Evolutionary conservation across 345 rosid species (phyloP), one percentile per base, ranked within the genome.

Genomic region (Chamaenerion angustifolium): DNA sequence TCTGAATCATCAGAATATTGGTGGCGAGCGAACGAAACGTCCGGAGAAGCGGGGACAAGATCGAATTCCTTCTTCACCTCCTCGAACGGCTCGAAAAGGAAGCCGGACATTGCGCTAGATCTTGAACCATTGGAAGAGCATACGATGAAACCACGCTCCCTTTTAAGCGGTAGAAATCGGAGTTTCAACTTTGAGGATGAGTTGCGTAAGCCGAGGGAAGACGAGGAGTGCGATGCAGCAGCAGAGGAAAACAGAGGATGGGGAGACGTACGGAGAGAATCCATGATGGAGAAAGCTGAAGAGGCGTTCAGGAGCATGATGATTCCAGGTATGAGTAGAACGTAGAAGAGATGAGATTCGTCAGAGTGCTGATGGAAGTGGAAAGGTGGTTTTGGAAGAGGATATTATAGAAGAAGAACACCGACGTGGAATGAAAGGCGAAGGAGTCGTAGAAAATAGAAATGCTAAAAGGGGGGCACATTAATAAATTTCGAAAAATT

Each of bases 21-120:
- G 5, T 86, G 93, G 46, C 88, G 89, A 49, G 85, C 94, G 31
- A 87, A 82, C 56, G 90, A 81, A 40, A 46, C 62, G 0, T 72
- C 65, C 10, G 85, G 76, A 4, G 66, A 46, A 4, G 62, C 44
- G 11, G 90, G 88, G 57, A 87, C 82, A 13, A 71, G 62, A 48
- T 64, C 76, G 56, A 59, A 62, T 16, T 79, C 85, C 51, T 67
- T 75, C 70, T 87, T 87, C 46, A 83, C 69, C 68, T 83, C 96
- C 62, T 81, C 90, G 45, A 88, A 79, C 7, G 88, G 90, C 52
- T 76, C 65, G 47, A 81, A 81, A 0, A 81, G 60, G 1, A 63
- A 71, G 25, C 71, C 69, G 1, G 65, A 65, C 7, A 71, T 46
- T 9, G 46, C 14, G 46, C 48, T 14, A 9, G 42, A 31, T 50